Percentiles rank a stretch among this genome's conserved stretches.
Conservation (phyloP, 208 protist genomes). For the Leishmania turanica region DNA sequence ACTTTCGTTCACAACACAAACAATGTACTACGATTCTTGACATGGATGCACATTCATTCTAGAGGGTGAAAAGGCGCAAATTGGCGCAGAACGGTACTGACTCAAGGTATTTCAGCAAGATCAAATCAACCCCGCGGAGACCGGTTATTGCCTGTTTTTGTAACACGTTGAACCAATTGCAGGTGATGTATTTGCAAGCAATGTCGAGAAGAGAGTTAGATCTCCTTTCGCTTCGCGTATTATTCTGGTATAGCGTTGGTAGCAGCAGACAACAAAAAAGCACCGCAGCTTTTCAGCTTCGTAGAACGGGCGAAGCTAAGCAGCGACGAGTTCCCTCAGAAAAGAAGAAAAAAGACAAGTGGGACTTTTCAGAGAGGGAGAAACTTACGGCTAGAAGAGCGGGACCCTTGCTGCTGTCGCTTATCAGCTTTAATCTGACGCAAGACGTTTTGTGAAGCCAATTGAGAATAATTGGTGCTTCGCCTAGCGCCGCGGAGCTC, state of each 20-base stretch:
- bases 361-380: constrained; percentile 8
- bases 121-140: background rate
- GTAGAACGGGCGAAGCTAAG: background rate
- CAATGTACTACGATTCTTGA: background rate
- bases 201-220: background rate
- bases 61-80: background rate
- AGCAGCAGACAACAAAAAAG: background rate
- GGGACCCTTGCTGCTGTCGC: background rate
- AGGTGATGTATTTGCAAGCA: background rate
- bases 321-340: background rate
- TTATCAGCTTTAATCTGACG: constrained; percentile 37
- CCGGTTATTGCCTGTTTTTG: background rate
- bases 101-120: background rate
- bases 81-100: background rate
- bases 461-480: constrained; percentile 19
- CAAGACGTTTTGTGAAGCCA: constrained; percentile 30
- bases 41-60: background rate
- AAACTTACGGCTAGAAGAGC: constrained; percentile 8
- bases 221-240: background rate
- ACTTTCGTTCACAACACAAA: background rate
- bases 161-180: background rate
- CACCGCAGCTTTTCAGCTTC: background rate
- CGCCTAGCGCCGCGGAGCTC: constrained; percentile 11
- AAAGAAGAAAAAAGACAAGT: background rate
- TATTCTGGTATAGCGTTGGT: background rate